phyloP scores from a whole-genome alignment of 192 early-diverging fungal species.

The Ambispora gerdemannii region DNA sequence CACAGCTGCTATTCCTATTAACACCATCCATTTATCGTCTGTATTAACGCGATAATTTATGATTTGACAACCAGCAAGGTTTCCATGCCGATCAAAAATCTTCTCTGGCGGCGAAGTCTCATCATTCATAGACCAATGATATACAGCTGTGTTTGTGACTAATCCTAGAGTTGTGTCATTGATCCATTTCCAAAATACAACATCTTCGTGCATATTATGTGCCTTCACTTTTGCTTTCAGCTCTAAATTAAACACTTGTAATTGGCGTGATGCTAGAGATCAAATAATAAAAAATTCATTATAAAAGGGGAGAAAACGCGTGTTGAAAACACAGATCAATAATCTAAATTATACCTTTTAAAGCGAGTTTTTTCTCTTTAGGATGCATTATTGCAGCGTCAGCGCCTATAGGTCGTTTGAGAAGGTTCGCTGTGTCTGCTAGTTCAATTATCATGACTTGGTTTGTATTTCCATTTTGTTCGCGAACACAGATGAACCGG shows the following conservation, averaged over 20 bases:
- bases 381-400: conserved; percentile 99
- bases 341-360: conserved; percentile 70
- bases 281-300: background rate
- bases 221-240: conserved; percentile 95
- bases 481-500: conserved; percentile 96
- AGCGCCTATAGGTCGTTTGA: conserved; percentile 91
- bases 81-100: conserved; percentile 91
- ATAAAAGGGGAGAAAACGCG: background rate
- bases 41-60: conserved; percentile 92
- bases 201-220: conserved; percentile 85
- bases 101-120: conserved; percentile 79
- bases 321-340: background rate
- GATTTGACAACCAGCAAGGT: conserved; percentile 83
- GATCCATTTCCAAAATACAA: conserved; percentile 97
- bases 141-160: conserved; percentile 84
- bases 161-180: conserved; percentile 79
- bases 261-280: conserved; percentile 71
- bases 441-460: conserved; percentile 96
- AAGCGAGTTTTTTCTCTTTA: conserved; percentile 85
- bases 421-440: conserved; percentile 74
- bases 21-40: conserved; percentile 91
- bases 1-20: conserved; percentile 91
- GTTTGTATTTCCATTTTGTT: conserved; percentile 42
- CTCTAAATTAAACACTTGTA: conserved; percentile 98
- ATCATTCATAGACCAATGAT: conserved; percentile 97